Percentiles rank a stretch among this genome's conserved stretches.
Evolutionary conservation across 2,329 filamentous ascomycete genomes (phyloP).

Genomic region (Botrytis medusae): DNA sequence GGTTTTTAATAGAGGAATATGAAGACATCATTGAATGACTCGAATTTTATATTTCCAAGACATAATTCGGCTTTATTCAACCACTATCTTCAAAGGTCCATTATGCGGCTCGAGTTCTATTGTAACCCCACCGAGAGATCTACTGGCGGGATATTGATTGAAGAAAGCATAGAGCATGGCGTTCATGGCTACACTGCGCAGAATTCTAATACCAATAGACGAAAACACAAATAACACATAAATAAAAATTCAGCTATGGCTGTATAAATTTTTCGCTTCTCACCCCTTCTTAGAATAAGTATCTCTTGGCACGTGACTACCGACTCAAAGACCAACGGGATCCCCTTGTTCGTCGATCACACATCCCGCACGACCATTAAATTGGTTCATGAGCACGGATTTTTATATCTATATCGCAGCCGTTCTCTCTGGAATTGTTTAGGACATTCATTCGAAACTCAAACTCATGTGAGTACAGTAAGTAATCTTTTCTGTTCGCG

Average conservation of each 20-base stretch:
- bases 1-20: slow-evolving; percentile 97
- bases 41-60: background rate
- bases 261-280: slow-evolving; percentile 1
- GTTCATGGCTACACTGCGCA: background rate
- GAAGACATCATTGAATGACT: slow-evolving; percentile 20
- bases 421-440: background rate
- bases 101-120: slow-evolving; percentile 14
- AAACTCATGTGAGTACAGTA: background rate
- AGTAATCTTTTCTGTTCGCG: background rate
- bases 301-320: background rate
- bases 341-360: slow-evolving; percentile 2
- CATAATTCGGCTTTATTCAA: slow-evolving; percentile 5
- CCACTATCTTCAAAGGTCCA: background rate
- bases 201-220: background rate
- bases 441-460: background rate
- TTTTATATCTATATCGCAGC: slow-evolving; percentile 3
- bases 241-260: background rate
- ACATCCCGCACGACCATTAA: background rate
- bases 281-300: background rate
- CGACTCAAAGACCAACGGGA: background rate
- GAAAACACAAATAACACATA: background rate
- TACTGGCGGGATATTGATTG: background rate
- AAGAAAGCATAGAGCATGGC: background rate
- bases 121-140: background rate
- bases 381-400: background rate